Evolutionary conservation across 495 filamentous ascomycete genomes (phyloP).

Genomic region (Acidomyces sp.): DNA sequence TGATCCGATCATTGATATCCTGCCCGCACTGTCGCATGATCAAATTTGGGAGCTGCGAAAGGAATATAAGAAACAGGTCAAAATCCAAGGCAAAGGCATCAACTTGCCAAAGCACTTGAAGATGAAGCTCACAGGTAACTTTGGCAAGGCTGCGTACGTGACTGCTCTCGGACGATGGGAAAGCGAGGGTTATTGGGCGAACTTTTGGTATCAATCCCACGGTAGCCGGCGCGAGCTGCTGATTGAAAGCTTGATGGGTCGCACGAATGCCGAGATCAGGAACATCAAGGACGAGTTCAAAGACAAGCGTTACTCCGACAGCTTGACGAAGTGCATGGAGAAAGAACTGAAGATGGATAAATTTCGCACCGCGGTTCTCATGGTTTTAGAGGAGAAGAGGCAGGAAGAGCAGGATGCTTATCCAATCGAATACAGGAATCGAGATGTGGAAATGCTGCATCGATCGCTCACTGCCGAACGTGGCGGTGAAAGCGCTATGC

Average conservation of each 20-base stretch:
- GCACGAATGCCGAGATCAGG: constrained; percentile 72
- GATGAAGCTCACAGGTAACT: constrained; percentile 54
- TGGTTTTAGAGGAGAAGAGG: constrained; percentile 65
- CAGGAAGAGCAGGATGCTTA: constrained; percentile 61
- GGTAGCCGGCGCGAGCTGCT: constrained; percentile 46
- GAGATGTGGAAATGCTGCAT: constrained; percentile 61
- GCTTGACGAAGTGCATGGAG: constrained; percentile 72
- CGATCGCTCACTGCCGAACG: constrained; percentile 56
- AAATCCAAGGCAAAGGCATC: constrained; percentile 52
- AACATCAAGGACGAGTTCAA: constrained; percentile 84
- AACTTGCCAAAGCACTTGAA: constrained; percentile 97
- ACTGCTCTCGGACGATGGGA: constrained; percentile 87
- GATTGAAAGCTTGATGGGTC: constrained; percentile 84
- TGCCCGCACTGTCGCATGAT: constrained; percentile 71
- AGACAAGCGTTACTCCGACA: constrained; percentile 84
- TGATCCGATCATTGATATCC: constrained; percentile 63
- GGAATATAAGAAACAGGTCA: constrained; percentile 84
- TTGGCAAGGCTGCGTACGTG: constrained; percentile 83
- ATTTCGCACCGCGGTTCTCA: constrained; percentile 71
- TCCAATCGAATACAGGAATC: constrained; percentile 38
- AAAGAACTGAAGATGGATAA: constrained; percentile 87
- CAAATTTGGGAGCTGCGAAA: constrained; percentile 69
- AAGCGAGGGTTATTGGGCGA: constrained; percentile 93
- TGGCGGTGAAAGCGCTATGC: constrained; percentile 85
- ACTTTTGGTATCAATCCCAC: constrained; percentile 85